These are phyloP conservation scores for Argentina anserina DNA, from an alignment of 306 rosid species.

Conservation along the genomic window DNA sequence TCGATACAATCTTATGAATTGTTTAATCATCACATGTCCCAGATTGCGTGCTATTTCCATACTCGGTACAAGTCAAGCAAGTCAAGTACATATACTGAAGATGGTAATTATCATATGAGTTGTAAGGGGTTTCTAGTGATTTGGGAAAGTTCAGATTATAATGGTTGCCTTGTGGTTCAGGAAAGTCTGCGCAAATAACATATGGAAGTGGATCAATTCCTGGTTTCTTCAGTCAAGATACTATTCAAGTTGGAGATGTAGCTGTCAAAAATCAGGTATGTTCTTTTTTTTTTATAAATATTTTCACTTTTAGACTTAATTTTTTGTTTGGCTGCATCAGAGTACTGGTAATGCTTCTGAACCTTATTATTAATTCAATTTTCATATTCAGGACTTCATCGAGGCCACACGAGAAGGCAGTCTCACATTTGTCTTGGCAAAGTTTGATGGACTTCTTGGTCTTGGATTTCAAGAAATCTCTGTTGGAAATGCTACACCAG, in stretches of 20 bases:
- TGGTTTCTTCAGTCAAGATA: constrained; percentile 82
- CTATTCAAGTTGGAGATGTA: constrained; percentile 61
- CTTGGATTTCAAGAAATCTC: constrained; percentile 95
- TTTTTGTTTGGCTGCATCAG: constrained; percentile 16
- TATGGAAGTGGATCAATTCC: constrained; percentile 80
- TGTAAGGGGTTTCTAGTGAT: background rate
- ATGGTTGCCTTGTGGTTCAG: constrained; percentile 42
- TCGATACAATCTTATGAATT: background rate
- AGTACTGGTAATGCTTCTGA: background rate
- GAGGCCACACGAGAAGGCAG: constrained; percentile 81
- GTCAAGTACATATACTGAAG: constrained; percentile 53
- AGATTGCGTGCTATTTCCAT: constrained; percentile 80
- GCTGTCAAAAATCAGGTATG: constrained; percentile 68
- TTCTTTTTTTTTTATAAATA: too few relatives aligned
- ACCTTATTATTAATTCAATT: background rate
- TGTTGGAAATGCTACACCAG: constrained; percentile 61
- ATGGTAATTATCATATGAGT: constrained; percentile 39
- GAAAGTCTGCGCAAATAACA: constrained; percentile 55
- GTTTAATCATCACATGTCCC: constrained; percentile 17
- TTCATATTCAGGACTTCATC: constrained; percentile 59
- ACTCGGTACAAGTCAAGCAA: constrained; percentile 56
- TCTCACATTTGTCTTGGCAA: constrained; percentile 56
- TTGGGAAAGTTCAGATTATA: background rate
- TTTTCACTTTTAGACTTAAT: background rate
- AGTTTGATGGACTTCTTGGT: constrained; percentile 85